These are phyloP conservation scores for Dicorynia guianensis DNA, from an alignment of 306 rosid genomes.

Conservation along the genomic window DNA sequence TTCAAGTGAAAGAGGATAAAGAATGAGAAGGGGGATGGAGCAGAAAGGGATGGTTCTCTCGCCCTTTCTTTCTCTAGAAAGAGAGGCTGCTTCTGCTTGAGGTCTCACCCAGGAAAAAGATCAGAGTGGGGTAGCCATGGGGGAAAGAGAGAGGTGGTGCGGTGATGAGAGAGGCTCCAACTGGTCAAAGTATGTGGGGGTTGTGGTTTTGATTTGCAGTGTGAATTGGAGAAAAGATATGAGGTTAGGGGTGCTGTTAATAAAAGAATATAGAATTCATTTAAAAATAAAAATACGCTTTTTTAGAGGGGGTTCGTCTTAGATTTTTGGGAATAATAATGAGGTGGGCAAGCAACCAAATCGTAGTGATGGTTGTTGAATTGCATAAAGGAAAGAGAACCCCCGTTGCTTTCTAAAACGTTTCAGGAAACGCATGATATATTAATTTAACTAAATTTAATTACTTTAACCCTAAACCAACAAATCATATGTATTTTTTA, in stretches of 20 bases:
- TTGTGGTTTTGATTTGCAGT: slow-evolving; percentile 57
- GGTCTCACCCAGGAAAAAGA: slow-evolving; percentile 55
- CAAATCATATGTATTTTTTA: not conserved
- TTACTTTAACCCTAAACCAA: not conserved
- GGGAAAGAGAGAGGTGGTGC: slow-evolving; percentile 16
- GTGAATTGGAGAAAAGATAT: slow-evolving; percentile 44
- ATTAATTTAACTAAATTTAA: not conserved
- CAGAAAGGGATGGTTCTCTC: slow-evolving; percentile 41
- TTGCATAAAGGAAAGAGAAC: slow-evolving; percentile 50
- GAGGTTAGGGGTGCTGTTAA: slow-evolving; percentile 6
- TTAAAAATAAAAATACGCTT: not conserved
- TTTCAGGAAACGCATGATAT: slow-evolving; percentile 15
- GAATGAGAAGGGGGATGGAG: not conserved
- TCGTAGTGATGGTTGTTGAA: slow-evolving; percentile 67
- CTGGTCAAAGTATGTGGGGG: slow-evolving; percentile 59
- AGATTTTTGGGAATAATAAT: slow-evolving; percentile 33
- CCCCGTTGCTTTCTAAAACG: slow-evolving; percentile 29
- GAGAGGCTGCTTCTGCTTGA: slow-evolving; percentile 51
- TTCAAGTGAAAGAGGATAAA: slow-evolving; percentile 33
- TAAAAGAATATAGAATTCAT: not conserved
- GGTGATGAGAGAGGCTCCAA: slow-evolving; percentile 8
- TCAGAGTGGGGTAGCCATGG: slow-evolving; percentile 68
- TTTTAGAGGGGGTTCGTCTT: not conserved
- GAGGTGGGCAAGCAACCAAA: slow-evolving; percentile 81
- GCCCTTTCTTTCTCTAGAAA: slow-evolving; percentile 48